Evolutionary conservation across 345 rosid genomes (phyloP), one percentile per base, ranked within the genome.

Genomic region (Eutrema heterophyllum): DNA sequence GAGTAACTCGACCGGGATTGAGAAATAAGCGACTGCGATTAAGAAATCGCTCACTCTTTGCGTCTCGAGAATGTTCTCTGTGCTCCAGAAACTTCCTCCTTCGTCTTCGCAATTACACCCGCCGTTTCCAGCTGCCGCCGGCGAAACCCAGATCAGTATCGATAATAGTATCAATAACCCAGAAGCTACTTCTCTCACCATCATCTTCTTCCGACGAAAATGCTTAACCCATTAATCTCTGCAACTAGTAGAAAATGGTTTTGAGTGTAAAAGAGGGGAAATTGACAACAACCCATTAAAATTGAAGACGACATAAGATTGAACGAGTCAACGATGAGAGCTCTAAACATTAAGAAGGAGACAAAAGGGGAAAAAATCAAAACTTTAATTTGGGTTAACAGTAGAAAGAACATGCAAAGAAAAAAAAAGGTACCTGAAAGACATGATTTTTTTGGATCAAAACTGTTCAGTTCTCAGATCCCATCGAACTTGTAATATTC

Each of bases 51-150:
- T 83, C 61, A 87, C 89, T 80, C 84, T 85, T 61, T 95, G 99
- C 50, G 88, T 84, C 59, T 86, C 96, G 8, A 95, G 70, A 30
- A 95, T 92, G 83, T 79, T 85, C 80, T 95, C 96, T 26, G 87
- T 79, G 74, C 85, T 86, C 97, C 96, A 92, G 24, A 85, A 78
- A 61, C 87, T 79, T 26, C 84, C 97, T 72, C 85, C 97, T 72
- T 95, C 99, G 69, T 95, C 91, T 14, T 92, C 99, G 57, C 99
- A 95, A 30, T 90, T 95, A 72, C 99, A 95, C 60, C 86, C 84
- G 49, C 83, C 84, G 73, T 71, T 73, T 14, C 84, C 88, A 2
- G 84, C 85, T 15, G 79, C 81, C 6, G 81, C 84, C 18, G 84
- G 75, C 0, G 85, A 77, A 3, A 78, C 71, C 1, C 81, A 71